Evolutionary conservation across 2,329 filamentous ascomycete species (phyloP).

Genomic region (Metarhizium guizhouense): DNA sequence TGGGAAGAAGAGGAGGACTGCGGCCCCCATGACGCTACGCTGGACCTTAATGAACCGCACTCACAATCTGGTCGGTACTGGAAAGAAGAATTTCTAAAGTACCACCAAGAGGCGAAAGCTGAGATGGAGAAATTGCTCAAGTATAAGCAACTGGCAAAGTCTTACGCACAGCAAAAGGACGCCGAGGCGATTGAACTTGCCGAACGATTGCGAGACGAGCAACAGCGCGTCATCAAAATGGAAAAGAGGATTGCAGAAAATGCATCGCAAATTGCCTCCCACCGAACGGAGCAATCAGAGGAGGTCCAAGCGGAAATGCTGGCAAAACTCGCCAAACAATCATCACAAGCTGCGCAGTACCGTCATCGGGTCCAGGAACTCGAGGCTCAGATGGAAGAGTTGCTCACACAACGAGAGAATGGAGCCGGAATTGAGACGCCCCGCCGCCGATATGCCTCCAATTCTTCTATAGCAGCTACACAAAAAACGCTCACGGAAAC

Average conservation of each 20-base stretch:
- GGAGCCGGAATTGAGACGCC: conserved; percentile 20
- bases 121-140: conserved; percentile 71
- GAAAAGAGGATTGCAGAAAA: conserved; percentile 54
- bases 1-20: conserved; percentile 32
- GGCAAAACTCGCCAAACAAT: conserved; percentile 48
- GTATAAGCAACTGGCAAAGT: conserved; percentile 73
- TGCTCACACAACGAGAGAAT: conserved; percentile 26
- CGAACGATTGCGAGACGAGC: conserved; percentile 59
- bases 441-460: conserved; percentile 23
- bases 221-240: conserved; percentile 53
- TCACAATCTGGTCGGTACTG: conserved; percentile 71
- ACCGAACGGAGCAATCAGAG: conserved; percentile 23
- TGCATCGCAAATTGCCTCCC: conserved; percentile 43
- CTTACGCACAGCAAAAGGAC: conserved; percentile 71
- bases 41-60: conserved; percentile 64
- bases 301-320: conserved; percentile 38
- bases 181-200: conserved; percentile 57
- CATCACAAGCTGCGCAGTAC: conserved; percentile 48
- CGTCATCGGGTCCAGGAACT: conserved; percentile 51
- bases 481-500: conserved; percentile 44
- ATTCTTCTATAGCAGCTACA: conserved; percentile 36
- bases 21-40: conserved; percentile 52
- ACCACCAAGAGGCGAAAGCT: conserved; percentile 60
- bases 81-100: conserved; percentile 69
- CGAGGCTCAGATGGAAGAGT: conserved; percentile 38